Conservation (phyloP, 805 yeast species). For the Schizosaccharomyces osmophilus region DNA sequence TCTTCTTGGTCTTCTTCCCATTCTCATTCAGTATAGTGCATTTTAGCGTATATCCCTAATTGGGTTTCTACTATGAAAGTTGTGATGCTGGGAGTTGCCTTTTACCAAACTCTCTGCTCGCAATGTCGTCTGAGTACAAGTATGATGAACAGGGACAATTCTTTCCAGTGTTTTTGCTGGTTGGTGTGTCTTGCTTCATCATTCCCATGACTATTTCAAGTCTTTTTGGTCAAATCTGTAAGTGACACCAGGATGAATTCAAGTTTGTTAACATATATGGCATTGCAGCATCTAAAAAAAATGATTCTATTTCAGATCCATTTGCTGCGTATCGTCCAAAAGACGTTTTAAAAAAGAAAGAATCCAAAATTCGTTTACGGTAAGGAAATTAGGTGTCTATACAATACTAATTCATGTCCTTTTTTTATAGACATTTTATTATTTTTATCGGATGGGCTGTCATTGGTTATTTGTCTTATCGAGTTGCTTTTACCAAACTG, state of each 20-base stretch:
- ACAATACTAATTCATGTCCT: neutral
- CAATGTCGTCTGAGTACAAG: slow-evolving; percentile 1
- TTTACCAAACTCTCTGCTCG: neutral
- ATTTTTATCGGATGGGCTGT: neutral
- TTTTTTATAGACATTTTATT: neutral
- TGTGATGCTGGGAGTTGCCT: neutral
- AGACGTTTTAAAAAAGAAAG: neutral
- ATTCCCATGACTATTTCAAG: neutral
- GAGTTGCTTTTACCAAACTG: neutral
- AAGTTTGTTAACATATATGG: neutral
- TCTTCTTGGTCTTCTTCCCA: no score
- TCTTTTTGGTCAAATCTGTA: neutral
- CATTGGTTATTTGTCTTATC: neutral
- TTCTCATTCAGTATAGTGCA: no score
- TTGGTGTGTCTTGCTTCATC: neutral
- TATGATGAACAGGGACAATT: slow-evolving; percentile 1
- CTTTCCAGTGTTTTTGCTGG: slow-evolving; percentile 1
- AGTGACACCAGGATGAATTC: neutral
- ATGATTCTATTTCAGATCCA: neutral
- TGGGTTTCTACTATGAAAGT: no score
- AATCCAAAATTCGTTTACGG: neutral
- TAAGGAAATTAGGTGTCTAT: neutral
- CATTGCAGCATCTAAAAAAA: neutral
- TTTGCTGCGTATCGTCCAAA: neutral
- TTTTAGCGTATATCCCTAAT: no score